phyloP scores from a whole-genome alignment of 805 yeast species.

The Candida ponderosae region DNA sequence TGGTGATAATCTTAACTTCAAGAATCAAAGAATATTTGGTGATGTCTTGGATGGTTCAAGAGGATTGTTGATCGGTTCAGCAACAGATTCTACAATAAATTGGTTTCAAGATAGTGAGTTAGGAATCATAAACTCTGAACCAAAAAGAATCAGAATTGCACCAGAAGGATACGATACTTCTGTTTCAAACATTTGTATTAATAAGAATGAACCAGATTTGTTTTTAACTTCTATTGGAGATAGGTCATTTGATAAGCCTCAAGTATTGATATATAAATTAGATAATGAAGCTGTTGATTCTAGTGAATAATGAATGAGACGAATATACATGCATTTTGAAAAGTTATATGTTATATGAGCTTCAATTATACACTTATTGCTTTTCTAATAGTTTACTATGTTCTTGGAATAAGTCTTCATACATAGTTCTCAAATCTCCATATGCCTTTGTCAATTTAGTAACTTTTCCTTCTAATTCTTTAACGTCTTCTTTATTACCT shows the following conservation, averaged over 20 bases:
- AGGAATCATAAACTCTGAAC: constrained; percentile 4
- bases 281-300: neutral
- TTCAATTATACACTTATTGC: constrained; percentile 1
- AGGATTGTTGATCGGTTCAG: constrained; percentile 22
- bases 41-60: constrained; percentile 12
- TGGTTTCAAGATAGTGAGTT: constrained; percentile 18
- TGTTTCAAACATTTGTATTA: constrained; percentile 8
- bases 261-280: constrained; percentile 2
- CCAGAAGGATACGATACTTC: constrained; percentile 3
- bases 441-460: constrained; percentile 50
- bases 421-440: constrained; percentile 46
- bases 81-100: constrained; percentile 9
- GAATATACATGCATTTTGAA: neutral
- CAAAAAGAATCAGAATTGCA: neutral
- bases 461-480: constrained; percentile 37
- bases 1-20: constrained; percentile 3
- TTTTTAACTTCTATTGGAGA: constrained; percentile 13
- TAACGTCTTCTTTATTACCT: constrained; percentile 22
- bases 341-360: neutral
- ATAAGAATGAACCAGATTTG: constrained; percentile 11
- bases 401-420: constrained; percentile 49
- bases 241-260: constrained; percentile 6
- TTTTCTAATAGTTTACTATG: constrained; percentile 27
- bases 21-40: constrained; percentile 18
- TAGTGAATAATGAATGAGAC: too few relatives aligned